Percentiles rank a stretch among this genome's conserved stretches.
phyloP scores from a whole-genome alignment of 2,329 filamentous ascomycete genomes.

The Microcyclospora tardicrescens region DNA sequence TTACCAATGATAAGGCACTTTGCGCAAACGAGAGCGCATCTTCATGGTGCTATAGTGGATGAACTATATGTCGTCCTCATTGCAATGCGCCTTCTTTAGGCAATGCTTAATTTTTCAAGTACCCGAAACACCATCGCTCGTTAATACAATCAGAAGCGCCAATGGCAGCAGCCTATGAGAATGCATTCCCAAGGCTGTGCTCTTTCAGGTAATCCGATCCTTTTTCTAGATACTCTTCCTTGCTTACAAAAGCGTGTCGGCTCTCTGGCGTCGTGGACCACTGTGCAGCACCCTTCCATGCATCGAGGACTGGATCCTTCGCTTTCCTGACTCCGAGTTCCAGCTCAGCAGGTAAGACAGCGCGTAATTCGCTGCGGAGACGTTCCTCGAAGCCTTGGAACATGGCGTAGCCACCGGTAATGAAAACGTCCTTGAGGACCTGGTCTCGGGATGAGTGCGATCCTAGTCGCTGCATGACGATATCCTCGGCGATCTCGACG shows the following conservation, averaged over 20 bases:
- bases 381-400: slow-evolving; percentile 81
- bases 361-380: slow-evolving; percentile 57
- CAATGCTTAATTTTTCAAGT: no score
- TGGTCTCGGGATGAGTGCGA: slow-evolving; percentile 46
- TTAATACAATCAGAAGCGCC: no score
- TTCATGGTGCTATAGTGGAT: no score
- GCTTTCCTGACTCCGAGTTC: slow-evolving; percentile 61
- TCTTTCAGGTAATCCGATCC: slow-evolving; percentile 83
- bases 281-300: slow-evolving; percentile 81
- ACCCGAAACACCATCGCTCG: no score
- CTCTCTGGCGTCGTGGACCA: slow-evolving; percentile 58
- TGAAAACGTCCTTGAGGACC: slow-evolving; percentile 74
- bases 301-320: slow-evolving; percentile 65
- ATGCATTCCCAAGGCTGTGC: slow-evolving; percentile 32
- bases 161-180: slow-evolving; percentile 3
- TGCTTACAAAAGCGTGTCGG: slow-evolving; percentile 53
- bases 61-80: no score
- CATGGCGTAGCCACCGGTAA: slow-evolving; percentile 85
- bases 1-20: no score
- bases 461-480: slow-evolving; percentile 66
- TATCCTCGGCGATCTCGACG: slow-evolving; percentile 81
- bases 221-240: slow-evolving; percentile 81
- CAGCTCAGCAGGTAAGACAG: slow-evolving; percentile 56
- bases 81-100: no score
- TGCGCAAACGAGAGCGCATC: no score